These are phyloP conservation scores for Hypoxylon rubiginosum DNA, from an alignment of 2,329 filamentous ascomycete species.

Conservation along the genomic window DNA sequence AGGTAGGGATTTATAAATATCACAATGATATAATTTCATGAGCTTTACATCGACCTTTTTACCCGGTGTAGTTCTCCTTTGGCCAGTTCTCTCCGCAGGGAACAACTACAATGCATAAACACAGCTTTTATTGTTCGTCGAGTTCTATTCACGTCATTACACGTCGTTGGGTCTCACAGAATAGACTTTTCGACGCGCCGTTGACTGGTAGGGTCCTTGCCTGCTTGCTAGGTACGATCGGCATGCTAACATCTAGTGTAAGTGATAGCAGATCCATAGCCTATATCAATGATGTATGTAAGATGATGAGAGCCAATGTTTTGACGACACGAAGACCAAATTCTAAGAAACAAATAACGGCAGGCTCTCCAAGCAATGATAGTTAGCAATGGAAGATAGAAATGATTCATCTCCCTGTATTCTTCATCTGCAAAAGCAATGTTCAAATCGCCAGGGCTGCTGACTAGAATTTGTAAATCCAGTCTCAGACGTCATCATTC, in stretches of 20 bases:
- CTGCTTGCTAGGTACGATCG: no score
- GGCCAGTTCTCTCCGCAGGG: conserved; percentile 20
- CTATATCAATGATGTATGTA: conserved; percentile 27
- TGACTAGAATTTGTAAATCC: conserved; percentile 22
- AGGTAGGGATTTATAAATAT: background rate
- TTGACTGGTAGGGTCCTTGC: conserved; percentile 2
- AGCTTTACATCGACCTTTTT: background rate
- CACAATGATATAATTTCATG: background rate
- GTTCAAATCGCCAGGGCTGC: conserved; percentile 28
- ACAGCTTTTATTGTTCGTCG: background rate
- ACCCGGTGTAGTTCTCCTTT: background rate
- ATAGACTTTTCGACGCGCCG: background rate
- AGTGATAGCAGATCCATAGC: no score
- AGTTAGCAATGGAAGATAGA: background rate
- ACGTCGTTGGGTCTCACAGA: conserved; percentile 15
- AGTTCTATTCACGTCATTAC: conserved; percentile 25
- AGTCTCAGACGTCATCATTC: conserved; percentile 47
- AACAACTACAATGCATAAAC: background rate
- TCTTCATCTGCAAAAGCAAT: conserved; percentile 23
- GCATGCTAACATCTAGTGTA: background rate
- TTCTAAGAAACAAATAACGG: background rate
- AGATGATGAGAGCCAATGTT: no score
- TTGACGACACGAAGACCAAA: background rate
- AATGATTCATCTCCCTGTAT: background rate
- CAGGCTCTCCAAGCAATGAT: background rate